Evolutionary conservation across 2,329 filamentous ascomycete genomes (phyloP).

Genomic region (Xylaria sp.): DNA sequence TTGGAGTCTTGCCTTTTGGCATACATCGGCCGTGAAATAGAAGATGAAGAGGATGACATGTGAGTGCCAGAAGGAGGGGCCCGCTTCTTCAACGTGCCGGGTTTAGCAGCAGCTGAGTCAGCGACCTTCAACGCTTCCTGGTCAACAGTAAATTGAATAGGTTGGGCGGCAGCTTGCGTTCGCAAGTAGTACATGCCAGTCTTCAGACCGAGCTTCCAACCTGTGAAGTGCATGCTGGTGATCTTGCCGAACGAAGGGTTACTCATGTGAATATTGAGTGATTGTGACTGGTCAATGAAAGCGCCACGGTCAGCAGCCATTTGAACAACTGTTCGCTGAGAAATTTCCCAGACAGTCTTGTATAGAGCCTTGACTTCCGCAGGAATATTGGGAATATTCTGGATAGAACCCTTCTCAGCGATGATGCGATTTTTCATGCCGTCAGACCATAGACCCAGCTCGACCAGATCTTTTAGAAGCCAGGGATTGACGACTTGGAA

Average conservation of each 20-base stretch:
- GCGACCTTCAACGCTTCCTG: constrained; percentile 91
- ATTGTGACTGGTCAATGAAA: constrained; percentile 99
- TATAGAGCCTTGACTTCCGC: constrained; percentile 95
- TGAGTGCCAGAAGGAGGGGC: constrained; percentile 64
- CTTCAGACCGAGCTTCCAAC: constrained; percentile 99
- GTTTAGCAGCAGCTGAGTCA: constrained; percentile 80
- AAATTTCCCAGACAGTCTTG: constrained; percentile 99
- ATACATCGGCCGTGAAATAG: constrained; percentile 75
- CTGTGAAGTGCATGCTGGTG: constrained; percentile 98
- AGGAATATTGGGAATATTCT: constrained; percentile 97
- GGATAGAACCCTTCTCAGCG: constrained; percentile 92
- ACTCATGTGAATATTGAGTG: constrained; percentile 99
- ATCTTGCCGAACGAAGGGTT: constrained; percentile 99
- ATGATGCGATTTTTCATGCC: constrained; percentile 99
- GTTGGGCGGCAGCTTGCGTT: constrained; percentile 94
- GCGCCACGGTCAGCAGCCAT: constrained; percentile 99
- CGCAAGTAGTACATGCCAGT: constrained; percentile 99
- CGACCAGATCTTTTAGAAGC: constrained; percentile 97
- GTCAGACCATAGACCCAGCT: constrained; percentile 98
- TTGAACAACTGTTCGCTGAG: constrained; percentile 92
- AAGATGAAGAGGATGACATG: constrained; percentile 65
- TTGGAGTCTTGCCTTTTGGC: constrained; percentile 63
- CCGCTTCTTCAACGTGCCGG: constrained; percentile 74
- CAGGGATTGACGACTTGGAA: constrained; percentile 99
- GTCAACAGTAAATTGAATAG: constrained; percentile 99